A percentile compares a stretch with the other conserved stretches of the same genome.
Conservation (phyloP, 2,329 filamentous ascomycete genomes). For the Colletotrichum sidae region DNA sequence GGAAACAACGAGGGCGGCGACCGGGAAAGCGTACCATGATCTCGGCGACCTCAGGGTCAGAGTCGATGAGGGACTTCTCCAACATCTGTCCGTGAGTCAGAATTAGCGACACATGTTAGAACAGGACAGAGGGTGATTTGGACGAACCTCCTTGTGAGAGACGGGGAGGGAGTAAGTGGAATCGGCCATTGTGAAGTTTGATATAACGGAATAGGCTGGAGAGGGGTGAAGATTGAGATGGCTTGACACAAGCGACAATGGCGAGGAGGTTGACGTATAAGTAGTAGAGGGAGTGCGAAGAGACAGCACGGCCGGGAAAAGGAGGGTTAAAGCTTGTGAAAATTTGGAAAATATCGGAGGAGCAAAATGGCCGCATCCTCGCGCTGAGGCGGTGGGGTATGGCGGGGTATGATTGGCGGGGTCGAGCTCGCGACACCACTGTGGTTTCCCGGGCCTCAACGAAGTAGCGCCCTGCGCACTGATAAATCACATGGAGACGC, state of each 20-base stretch:
- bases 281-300: constrained; percentile 5
- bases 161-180: constrained; percentile 64
- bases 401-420: constrained; percentile 38
- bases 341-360: constrained; percentile 31
- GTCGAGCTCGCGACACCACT: constrained; percentile 27
- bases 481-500: too few relatives aligned
- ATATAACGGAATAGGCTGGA: constrained; percentile 18
- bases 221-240: constrained; percentile 2
- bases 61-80: constrained; percentile 91
- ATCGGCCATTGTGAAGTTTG: constrained; percentile 52
- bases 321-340: constrained; percentile 33
- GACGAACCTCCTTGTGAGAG: constrained; percentile 65
- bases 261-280: constrained; percentile 30
- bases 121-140: constrained; percentile 22
- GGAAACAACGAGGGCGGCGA: constrained; percentile 19
- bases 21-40: constrained; percentile 75
- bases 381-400: constrained; percentile 34
- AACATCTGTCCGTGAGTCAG: constrained; percentile 76
- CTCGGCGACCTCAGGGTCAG: constrained; percentile 92
- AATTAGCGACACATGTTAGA: constrained; percentile 43
- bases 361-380: constrained; percentile 37
- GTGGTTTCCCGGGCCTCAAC: neutral
- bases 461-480: constrained; percentile 1
- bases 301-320: constrained; percentile 28
- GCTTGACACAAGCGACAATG: constrained; percentile 33